Base-by-base conservation (phyloP, 306 rosid species). In the Quercus engelmannii region DNA sequence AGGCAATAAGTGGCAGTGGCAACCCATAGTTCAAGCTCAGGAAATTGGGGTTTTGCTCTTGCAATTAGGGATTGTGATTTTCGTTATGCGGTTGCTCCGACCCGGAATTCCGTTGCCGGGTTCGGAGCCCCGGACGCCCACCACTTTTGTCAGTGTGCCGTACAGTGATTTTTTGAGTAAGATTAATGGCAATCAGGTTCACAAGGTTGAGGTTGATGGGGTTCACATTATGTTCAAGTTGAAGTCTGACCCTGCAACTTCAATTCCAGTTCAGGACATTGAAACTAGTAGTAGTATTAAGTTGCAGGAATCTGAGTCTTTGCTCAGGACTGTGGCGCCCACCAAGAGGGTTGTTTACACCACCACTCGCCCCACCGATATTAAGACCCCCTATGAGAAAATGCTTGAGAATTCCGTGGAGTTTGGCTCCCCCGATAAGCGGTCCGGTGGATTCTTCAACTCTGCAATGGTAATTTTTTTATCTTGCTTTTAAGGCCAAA, bases 191-290 rank as follows among this genome's bases (percentile, higher is more conserved):
- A 90, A 95, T 75, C 93, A 90, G 80, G 98, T 95, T 28, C 97
- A 89, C 79, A 95, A 95, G 83, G 99, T 93, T 69, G 96, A 95
- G 90, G 99, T 95, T 76, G 99, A 95, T 82, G 98, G 97, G 68
- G 93, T 95, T 46, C 97, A 90, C 74, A 85, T 95, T 25, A 90
- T 88, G 99, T 95, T 91, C 72, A 95, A 93, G 88, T 78, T 95
- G 88, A 95, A 95, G 83, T 79, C 90, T 52, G 97, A 90, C 55
- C 75, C 80, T 0, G 83, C 73, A 70, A 49, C 54, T 49, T 49
- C 54, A 49, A 49, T 13, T 49, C 54, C 54, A 49, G 15, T 5
- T 64, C 86, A 76, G 79, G 94, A 87, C 69, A 83, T 87, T 83
- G 97, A 49, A 49, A 49, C 54, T 13, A 49, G 15, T 10, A 49